These are phyloP conservation scores for Zalerion maritima DNA, from an alignment of 495 filamentous ascomycete genomes.

Conservation along the genomic window DNA sequence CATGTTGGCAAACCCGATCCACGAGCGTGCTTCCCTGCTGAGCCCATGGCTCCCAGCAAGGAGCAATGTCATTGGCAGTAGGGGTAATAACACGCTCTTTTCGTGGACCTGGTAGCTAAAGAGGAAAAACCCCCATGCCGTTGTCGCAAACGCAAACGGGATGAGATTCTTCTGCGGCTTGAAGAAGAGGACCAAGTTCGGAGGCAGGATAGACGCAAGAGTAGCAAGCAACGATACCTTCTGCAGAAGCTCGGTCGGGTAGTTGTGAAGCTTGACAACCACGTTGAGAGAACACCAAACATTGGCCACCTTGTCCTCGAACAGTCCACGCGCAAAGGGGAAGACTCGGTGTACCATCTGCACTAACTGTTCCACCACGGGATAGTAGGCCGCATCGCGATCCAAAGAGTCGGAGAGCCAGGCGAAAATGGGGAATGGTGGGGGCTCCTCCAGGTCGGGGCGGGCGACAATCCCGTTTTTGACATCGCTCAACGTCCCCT, in stretches of 20 bases:
- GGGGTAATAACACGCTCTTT: conserved; percentile 82
- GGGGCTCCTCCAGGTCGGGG: conserved; percentile 33
- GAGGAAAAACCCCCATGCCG: conserved; percentile 92
- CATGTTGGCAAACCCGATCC: conserved; percentile 87
- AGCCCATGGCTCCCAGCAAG: conserved; percentile 65
- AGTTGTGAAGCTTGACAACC: conserved; percentile 67
- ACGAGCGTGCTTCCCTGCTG: conserved; percentile 58
- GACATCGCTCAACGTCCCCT: conserved; percentile 48
- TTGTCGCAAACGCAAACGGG: conserved; percentile 62
- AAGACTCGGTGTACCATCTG: conserved; percentile 85
- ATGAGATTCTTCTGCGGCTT: conserved; percentile 63
- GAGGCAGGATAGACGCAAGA: conserved; percentile 55
- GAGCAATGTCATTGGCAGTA: conserved; percentile 81
- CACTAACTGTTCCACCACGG: conserved; percentile 54
- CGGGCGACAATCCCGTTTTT: conserved; percentile 34
- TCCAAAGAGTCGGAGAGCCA: conserved; percentile 44
- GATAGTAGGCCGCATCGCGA: conserved; percentile 51
- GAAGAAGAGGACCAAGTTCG: conserved; percentile 64
- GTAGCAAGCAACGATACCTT: conserved; percentile 65
- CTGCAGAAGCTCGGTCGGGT: conserved; percentile 52
- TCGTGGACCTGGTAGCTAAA: conserved; percentile 97
- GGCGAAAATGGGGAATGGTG: conserved; percentile 42
- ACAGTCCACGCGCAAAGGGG: conserved; percentile 83
- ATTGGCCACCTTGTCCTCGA: conserved; percentile 98
- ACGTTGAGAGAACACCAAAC: conserved; percentile 91